Base-by-base conservation (phyloP, 345 rosid genomes). In the Salix purpurea region DNA sequence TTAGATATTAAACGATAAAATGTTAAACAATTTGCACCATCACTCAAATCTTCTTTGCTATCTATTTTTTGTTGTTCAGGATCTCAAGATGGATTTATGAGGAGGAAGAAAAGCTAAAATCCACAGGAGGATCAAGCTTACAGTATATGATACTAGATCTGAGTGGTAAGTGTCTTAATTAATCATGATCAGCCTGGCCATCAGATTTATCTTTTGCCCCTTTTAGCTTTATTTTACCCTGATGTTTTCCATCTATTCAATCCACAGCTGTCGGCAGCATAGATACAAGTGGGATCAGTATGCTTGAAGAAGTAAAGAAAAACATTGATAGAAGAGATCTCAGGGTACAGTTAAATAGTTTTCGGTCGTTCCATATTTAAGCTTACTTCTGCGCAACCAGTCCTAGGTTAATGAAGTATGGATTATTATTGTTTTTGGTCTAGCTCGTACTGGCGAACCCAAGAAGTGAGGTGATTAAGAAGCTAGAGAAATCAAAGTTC, bases 401-500 rank as follows among this genome's bases (percentile, higher is more conserved):
- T 19, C 52, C 18, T 52, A 7, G 16, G 10, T 72, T 19, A 6
- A 4, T 10, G 23, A 36, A n/a, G 37, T 21, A 9, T 10, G 44
- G 5, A 18, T 44, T 48, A 4, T 24, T 30, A 14, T n/a, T 36
- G 69, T 56, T 32, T 32, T 32, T 48, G 32, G 40, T 64, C 66
- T 68, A 81, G 84, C 69, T 81, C 34, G 77, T 81, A 21, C 74
- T 81, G 70, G 74, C 75, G 9, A 81, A 81, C 60, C 84, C 84
- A 10, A 67, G 76, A 73, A 81, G 84, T 23, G 80, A 81, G 69
- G 80, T 81, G 75, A 81, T 81, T 48, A 81, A 81, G 77, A 81
- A 81, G 74, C 67, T 81, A 66, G 77, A 69, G 65, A 76, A 76
- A 70, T 34, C 77, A 3, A 76, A 81, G 61, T 77, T 67, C 50